These are phyloP conservation scores for Sedum album DNA, from an alignment of 164 flowering plant genomes.

Conservation along the genomic window DNA sequence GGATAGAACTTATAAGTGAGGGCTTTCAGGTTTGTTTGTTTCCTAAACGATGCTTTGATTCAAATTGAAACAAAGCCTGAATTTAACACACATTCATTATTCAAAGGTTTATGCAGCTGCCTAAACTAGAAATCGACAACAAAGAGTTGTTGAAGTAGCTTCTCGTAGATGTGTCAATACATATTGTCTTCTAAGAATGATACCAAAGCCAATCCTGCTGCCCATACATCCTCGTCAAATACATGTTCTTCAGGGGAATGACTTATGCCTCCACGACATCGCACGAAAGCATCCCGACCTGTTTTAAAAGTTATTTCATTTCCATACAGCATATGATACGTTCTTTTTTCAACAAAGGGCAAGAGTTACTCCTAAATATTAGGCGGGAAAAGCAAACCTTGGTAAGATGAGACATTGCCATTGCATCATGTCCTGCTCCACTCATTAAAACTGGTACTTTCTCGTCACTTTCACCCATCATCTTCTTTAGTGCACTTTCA, in stretches of 20 bases:
- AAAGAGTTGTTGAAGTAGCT: background rate
- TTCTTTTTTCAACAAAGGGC: background rate
- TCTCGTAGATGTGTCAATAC: background rate
- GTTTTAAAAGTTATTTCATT: slow-evolving; percentile 6
- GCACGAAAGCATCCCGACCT: slow-evolving; percentile 95
- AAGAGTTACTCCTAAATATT: background rate
- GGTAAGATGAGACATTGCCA: slow-evolving; percentile 93
- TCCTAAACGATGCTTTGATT: too few relatives aligned
- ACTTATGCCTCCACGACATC: slow-evolving; percentile 92
- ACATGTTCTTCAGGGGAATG: slow-evolving; percentile 93
- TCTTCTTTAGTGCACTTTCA: slow-evolving; percentile 50
- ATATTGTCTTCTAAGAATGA: slow-evolving; percentile 51
- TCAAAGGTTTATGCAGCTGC: background rate
- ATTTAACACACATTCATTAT: background rate
- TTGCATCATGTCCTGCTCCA: slow-evolving; percentile 99
- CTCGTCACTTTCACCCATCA: slow-evolving; percentile 47
- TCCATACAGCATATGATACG: background rate
- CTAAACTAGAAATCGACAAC: background rate
- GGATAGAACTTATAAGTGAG: too few relatives aligned
- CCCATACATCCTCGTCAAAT: slow-evolving; percentile 84
- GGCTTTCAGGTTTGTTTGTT: too few relatives aligned
- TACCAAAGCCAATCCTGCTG: slow-evolving; percentile 76
- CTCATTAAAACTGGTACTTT: slow-evolving; percentile 91
- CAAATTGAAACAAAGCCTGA: too few relatives aligned
- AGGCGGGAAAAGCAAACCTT: slow-evolving; percentile 40